Evolutionary conservation across 305 asterid species (phyloP), one percentile per base, ranked within the genome.

Genomic region (Salvia sclarea): DNA sequence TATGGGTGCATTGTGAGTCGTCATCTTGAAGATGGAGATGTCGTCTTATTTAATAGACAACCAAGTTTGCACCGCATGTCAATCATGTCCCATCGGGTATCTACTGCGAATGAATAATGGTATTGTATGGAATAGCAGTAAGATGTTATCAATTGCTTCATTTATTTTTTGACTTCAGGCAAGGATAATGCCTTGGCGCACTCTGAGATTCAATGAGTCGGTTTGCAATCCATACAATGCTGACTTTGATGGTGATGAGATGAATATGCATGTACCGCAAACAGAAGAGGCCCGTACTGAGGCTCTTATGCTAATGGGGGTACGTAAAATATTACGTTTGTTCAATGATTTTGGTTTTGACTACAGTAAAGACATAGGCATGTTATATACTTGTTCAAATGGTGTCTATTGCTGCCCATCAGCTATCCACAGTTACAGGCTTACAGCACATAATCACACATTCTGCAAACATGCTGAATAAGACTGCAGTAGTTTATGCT

Each of bases 161-260:
- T 63, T 55, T 71, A 28, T 28, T 49, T 78, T 66, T 69, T 67
- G 44, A 64, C 44, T 78, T 66, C 68, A 93, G 98, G 98, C 98
- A 76, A 86, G 91, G 88, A 88, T 93, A 82, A 93, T 93, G 98
- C 98, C 98, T 18, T 93, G 98, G 97, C 95, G 98, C 71, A 93
- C 98, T 64, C 79, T 93, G 80, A 80, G 97, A 76, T 93, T 93
- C 76, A 93, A 93, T 70, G 98, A 93, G 79, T 93, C 98, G 58
- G 96, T 93, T 78, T 93, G 98, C 83, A 93, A 93, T 64, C 98
- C 98, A 24, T 93, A 93, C 71, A 93, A 91, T 80, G 97, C 97
- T 41, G 98, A 93, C 82, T 93, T 93, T 76, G 98, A 93, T 82
- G 98, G 98, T 65, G 98, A 93, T 76, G 98, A 93, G 92, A 93